Conservation (phyloP, 768 basidiomycete species). For the Trametes gibbosa region DNA sequence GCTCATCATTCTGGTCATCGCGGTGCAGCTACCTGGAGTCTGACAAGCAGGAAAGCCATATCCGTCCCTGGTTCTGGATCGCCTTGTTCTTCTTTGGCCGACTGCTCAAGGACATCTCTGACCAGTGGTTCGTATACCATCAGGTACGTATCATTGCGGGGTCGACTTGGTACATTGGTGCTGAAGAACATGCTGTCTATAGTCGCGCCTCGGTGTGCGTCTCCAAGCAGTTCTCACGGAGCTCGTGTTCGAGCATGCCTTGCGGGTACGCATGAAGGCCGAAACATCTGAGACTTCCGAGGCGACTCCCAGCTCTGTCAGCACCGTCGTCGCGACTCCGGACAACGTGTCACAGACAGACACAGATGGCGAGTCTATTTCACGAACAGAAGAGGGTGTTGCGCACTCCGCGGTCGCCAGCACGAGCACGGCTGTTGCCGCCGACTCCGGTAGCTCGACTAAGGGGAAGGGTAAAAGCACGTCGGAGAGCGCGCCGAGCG, state of each 20-base stretch:
- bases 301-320: constrained; percentile 13
- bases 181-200: neutral
- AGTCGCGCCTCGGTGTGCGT: constrained; percentile 46
- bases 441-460: neutral
- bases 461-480: constrained; percentile 4
- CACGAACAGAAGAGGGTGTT: constrained; percentile 8
- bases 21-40: constrained; percentile 38
- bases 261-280: constrained; percentile 62
- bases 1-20: neutral
- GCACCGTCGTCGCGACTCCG: constrained; percentile 18
- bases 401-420: neutral
- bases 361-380: neutral
- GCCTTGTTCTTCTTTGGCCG: constrained; percentile 34
- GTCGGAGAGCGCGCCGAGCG: neutral
- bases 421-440: constrained; percentile 3
- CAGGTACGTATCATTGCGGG: constrained; percentile 17
- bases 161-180: neutral
- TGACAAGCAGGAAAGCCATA: constrained; percentile 32
- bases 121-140: constrained; percentile 42
- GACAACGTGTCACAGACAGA: constrained; percentile 14
- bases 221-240: constrained; percentile 51
- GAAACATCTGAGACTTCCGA: constrained; percentile 24
- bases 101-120: constrained; percentile 33
- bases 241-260: constrained; percentile 52
- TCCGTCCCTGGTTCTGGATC: constrained; percentile 53